Evolutionary conservation across 495 filamentous ascomycete species (phyloP).

Genomic region (Sporormia fimetaria): DNA sequence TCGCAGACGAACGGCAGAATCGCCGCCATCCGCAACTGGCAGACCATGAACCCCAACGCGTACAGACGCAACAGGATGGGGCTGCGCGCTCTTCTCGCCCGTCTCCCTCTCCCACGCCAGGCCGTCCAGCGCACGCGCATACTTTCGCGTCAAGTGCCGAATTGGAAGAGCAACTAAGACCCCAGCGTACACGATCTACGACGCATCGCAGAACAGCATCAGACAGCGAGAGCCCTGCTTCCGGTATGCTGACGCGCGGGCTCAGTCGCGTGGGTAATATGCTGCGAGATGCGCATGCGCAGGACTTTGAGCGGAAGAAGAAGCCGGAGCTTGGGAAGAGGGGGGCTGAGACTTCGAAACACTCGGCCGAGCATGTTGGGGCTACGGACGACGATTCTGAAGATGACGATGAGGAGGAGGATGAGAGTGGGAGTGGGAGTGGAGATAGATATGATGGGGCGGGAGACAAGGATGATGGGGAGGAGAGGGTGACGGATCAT

Average conservation of each 20-base stretch:
- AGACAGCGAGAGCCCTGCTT: constrained; percentile 2
- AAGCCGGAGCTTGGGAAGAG: constrained; percentile 33
- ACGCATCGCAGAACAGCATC: neutral
- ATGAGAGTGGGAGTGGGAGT: neutral
- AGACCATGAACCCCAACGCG: constrained; percentile 1
- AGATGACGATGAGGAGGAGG: constrained; percentile 6
- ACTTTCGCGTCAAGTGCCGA: constrained; percentile 1
- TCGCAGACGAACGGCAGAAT: neutral
- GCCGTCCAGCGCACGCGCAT: neutral
- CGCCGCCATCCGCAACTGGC: neutral
- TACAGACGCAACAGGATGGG: neutral
- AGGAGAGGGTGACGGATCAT: constrained; percentile 15
- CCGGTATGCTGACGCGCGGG: constrained; percentile 22
- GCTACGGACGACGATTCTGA: constrained; percentile 29
- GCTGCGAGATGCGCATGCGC: constrained; percentile 63
- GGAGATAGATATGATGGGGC: constrained; percentile 1
- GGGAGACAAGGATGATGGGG: constrained; percentile 1
- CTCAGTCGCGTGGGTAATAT: constrained; percentile 45
- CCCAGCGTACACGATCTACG: constrained; percentile 1
- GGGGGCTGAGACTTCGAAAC: too few species aligned
- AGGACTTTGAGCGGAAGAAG: constrained; percentile 74
- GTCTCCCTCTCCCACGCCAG: constrained; percentile 4
- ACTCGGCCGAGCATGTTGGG: constrained; percentile 21
- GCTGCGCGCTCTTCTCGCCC: neutral
- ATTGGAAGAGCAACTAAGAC: too few species aligned